Conservation (phyloP, 352 stramenopile species). For the Globisporangium mamillatum region DNA sequence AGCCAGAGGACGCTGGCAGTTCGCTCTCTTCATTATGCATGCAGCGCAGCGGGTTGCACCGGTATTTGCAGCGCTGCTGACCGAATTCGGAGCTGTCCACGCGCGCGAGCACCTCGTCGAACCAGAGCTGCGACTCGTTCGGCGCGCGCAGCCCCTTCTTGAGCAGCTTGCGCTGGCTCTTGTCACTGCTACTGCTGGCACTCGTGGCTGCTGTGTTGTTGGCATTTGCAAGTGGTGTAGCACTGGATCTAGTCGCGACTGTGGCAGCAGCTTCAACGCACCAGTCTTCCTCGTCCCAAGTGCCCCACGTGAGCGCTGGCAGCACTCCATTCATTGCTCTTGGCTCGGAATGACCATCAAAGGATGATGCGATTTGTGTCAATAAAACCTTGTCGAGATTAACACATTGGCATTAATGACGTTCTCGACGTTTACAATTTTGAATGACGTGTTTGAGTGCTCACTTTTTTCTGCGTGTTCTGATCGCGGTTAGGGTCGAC, state of each 20-base stretch:
- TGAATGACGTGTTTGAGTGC: constrained; percentile 1
- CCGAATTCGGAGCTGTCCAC: constrained; percentile 47
- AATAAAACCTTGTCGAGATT: background rate
- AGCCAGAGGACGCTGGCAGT: background rate
- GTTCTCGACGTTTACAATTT: background rate
- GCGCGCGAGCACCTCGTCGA: constrained; percentile 62
- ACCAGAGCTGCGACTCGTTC: constrained; percentile 59
- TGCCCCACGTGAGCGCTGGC: constrained; percentile 68
- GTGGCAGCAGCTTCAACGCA: background rate
- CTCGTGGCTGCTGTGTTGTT: background rate
- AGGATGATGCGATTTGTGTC: too few relatives aligned
- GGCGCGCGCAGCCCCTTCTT: constrained; percentile 46
- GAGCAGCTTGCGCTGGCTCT: constrained; percentile 47
- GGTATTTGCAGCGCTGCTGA: constrained; percentile 33
- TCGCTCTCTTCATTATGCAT: constrained; percentile 20
- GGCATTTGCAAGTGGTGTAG: background rate
- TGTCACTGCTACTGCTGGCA: constrained; percentile 21
- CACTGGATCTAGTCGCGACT: background rate
- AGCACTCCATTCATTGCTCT: constrained; percentile 68
- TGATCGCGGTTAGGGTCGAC: background rate
- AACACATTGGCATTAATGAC: background rate
- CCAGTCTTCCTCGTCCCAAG: constrained; percentile 53
- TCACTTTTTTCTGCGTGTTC: constrained; percentile 15
- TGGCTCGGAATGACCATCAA: too few relatives aligned
- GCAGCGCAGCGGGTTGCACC: constrained; percentile 60